Percentiles rank a stretch among this genome's conserved stretches.
Evolutionary conservation across 2,329 filamentous ascomycete species (phyloP).

Genomic region (Fusarium subglutinans): DNA sequence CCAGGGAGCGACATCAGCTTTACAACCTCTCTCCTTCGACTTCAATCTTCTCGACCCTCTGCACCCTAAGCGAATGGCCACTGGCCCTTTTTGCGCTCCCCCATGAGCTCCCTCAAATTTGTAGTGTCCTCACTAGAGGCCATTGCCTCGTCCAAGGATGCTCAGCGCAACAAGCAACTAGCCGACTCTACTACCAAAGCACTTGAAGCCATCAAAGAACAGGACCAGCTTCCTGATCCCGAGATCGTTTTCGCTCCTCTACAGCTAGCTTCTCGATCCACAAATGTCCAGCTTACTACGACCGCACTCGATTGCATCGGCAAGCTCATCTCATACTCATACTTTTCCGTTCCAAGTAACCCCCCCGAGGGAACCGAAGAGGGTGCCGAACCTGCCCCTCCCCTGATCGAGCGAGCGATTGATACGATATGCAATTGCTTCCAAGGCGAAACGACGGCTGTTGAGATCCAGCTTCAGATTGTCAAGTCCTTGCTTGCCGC

Average conservation of each 20-base stretch:
- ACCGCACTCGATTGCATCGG: slow-evolving; percentile 97
- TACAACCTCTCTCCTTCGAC: slow-evolving; percentile 15
- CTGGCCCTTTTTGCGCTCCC: slow-evolving; percentile 58
- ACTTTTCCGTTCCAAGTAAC: slow-evolving; percentile 80
- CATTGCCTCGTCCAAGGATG: slow-evolving; percentile 92
- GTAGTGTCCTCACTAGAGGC: slow-evolving; percentile 92
- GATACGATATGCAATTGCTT: slow-evolving; percentile 99
- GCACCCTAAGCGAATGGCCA: slow-evolving; percentile 54
- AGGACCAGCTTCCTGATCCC: slow-evolving; percentile 85
- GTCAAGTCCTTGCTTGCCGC: slow-evolving; percentile 96
- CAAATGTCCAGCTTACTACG: slow-evolving; percentile 85
- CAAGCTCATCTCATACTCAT: slow-evolving; percentile 98
- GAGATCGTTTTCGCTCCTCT: slow-evolving; percentile 92
- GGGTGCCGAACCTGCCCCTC: slow-evolving; percentile 58
- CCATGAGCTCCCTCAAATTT: slow-evolving; percentile 94
- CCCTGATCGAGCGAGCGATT: slow-evolving; percentile 95
- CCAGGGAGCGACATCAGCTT: slow-evolving; percentile 27
- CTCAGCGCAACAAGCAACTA: slow-evolving; percentile 84
- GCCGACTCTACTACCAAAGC: slow-evolving; percentile 84
- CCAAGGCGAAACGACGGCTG: slow-evolving; percentile 91
- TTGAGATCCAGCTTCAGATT: slow-evolving; percentile 95
- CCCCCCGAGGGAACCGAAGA: slow-evolving; percentile 52
- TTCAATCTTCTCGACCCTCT: slow-evolving; percentile 9
- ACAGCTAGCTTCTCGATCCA: slow-evolving; percentile 86
- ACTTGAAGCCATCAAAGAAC: slow-evolving; percentile 84